Base-by-base conservation (phyloP, 2,329 filamentous ascomycete genomes). In the Fusarium armeniacum region DNA sequence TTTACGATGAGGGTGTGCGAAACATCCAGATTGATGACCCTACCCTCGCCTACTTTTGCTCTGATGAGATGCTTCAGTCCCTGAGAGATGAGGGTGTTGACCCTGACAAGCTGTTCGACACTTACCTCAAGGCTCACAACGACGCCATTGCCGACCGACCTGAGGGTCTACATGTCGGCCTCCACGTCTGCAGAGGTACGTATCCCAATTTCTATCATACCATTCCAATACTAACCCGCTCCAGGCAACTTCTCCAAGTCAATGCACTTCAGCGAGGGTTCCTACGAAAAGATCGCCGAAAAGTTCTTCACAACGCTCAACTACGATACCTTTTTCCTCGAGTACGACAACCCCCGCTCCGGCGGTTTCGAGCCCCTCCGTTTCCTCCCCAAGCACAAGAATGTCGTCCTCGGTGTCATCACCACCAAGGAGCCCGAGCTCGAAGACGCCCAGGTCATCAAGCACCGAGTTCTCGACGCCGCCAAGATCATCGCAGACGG, bases 121-220 rank as follows among this genome's bases (percentile, higher is more conserved):
- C 87, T 33, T 93, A 93, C 76, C 87, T 93, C 78, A 86, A 87
- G 77, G 87, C 91, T 72, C 92, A 93, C 83, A 93, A 93, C 76
- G 89, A 91, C 76, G 90, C 87, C 76, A 85, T 92, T 72, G 80
- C 83, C 30, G 83, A 84, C 67, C 83, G 88, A 1, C 90, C 90
- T 0, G 79, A 82, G 8, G 90, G 91, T 70, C 85, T 93, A 78
- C 90, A 93, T 73, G 81, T 93, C 4, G 91, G 91, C 18, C 86
- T 93, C 13, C 91, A 93, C 77, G 82, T 93, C 62, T 81, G 80
- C 75, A 72, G 80, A 73, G 79, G 76, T 78, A 33, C 56, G 72
- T 36, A 6, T 3, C 13, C 11, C 15, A 26, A 2, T 45, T 18
- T 5, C 6, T 30, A 12, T 5, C 3, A 5, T 3, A 35, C 18